Evolutionary conservation across 2,329 filamentous ascomycete genomes (phyloP).

Genomic region (Xylaria sp.): DNA sequence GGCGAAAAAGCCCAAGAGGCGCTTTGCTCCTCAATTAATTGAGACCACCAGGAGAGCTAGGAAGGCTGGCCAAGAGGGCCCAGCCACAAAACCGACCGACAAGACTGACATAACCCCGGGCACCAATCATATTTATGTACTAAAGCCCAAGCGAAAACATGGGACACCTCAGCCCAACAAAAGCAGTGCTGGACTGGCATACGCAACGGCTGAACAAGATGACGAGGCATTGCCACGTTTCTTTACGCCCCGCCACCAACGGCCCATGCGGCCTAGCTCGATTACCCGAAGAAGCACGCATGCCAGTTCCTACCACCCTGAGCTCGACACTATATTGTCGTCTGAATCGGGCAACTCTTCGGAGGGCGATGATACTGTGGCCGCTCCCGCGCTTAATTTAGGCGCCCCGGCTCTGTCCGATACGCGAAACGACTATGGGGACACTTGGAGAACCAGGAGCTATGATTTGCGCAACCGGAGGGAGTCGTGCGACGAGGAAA

Average conservation of each 20-base stretch:
- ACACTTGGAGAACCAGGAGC: slow-evolving; percentile 45
- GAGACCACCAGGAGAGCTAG: slow-evolving; percentile 80
- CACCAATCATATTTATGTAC: slow-evolving; percentile 69
- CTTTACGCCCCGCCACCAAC: slow-evolving; percentile 53
- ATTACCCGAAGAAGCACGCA: slow-evolving; percentile 55
- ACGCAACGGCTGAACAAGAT: slow-evolving; percentile 42
- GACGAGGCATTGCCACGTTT: slow-evolving; percentile 50
- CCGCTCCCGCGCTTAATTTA: slow-evolving; percentile 37
- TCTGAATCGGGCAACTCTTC: slow-evolving; percentile 58
- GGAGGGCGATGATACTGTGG: slow-evolving; percentile 38
- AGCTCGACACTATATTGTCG: slow-evolving; percentile 55
- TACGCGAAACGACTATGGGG: slow-evolving; percentile 47
- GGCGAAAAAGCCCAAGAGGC: slow-evolving; percentile 53
- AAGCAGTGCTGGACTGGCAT: slow-evolving; percentile 37
- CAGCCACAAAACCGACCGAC: slow-evolving; percentile 71
- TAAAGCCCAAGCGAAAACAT: slow-evolving; percentile 53
- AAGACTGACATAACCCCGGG: slow-evolving; percentile 78
- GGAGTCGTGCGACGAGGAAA: slow-evolving; percentile 79
- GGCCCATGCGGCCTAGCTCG: slow-evolving; percentile 53
- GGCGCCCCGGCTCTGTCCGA: slow-evolving; percentile 40
- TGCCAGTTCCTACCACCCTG: slow-evolving; percentile 54
- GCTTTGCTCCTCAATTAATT: slow-evolving; percentile 82
- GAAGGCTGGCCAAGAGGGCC: slow-evolving; percentile 70
- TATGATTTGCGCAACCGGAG: slow-evolving; percentile 61
- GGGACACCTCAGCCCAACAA: slow-evolving; percentile 38